Evolutionary conservation across 2,329 filamentous ascomycete species (phyloP).

Genomic region (Periconia macrospinosa): DNA sequence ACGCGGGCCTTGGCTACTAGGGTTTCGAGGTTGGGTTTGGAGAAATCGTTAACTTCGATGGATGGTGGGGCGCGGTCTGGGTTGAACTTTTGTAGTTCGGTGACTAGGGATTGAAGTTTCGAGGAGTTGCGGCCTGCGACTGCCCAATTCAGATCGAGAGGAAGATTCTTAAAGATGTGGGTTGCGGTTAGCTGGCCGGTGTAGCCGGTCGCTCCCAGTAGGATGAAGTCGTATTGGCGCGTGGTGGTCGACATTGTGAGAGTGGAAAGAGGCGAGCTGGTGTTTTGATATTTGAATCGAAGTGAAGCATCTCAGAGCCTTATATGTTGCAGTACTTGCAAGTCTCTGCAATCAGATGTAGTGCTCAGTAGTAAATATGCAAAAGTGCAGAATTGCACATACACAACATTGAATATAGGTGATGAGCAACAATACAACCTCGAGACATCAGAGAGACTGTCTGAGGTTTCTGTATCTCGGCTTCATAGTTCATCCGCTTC

Average conservation of each 20-base stretch:
- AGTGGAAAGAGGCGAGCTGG: neutral
- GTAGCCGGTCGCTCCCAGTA: slow-evolving; percentile 15
- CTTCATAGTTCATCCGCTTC: neutral
- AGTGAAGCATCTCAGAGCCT: neutral
- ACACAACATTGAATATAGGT: neutral
- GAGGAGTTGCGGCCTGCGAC: slow-evolving; percentile 6
- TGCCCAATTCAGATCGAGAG: slow-evolving; percentile 9
- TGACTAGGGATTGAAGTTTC: slow-evolving; percentile 2
- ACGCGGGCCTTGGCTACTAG: slow-evolving; percentile 5
- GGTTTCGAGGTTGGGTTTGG: neutral
- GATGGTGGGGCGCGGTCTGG: slow-evolving; percentile 4
- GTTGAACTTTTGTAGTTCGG: neutral
- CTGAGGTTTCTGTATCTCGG: neutral
- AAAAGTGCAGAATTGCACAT: neutral
- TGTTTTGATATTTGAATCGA: neutral
- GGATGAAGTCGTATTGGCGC: slow-evolving; percentile 9
- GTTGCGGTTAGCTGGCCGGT: slow-evolving; percentile 11
- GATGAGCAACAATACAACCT: neutral
- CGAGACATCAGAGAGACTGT: neutral
- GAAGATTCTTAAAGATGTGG: slow-evolving; percentile 9
- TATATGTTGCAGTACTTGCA: neutral
- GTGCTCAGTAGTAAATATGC: neutral
- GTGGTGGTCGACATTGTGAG: neutral
- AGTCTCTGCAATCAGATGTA: neutral
- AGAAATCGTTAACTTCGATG: slow-evolving; percentile 2